Percentiles rank a stretch among this genome's conserved stretches.
These are phyloP conservation scores for Isatis tinctoria DNA, from an alignment of 345 rosid species.

Conservation along the genomic window DNA sequence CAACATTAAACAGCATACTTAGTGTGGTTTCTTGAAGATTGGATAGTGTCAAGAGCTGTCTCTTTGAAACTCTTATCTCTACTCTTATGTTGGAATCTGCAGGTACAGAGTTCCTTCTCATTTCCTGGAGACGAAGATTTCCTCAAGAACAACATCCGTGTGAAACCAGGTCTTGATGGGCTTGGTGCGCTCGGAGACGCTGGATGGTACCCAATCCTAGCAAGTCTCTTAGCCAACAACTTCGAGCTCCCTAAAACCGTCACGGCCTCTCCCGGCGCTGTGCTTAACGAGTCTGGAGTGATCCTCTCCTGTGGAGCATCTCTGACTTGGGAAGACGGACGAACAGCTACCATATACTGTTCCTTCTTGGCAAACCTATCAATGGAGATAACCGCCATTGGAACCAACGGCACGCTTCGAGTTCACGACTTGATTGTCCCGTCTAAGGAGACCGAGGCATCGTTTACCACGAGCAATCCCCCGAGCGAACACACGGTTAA, in stretches of 20 bases:
- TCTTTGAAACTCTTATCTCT: neutral
- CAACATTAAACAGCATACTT: neutral
- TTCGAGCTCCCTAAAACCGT: constrained; percentile 64
- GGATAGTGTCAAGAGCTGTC: neutral
- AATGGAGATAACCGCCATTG: constrained; percentile 67
- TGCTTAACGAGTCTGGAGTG: constrained; percentile 65
- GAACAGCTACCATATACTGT: constrained; percentile 63
- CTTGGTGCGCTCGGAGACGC: constrained; percentile 91
- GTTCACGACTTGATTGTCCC: constrained; percentile 70
- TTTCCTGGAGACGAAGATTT: constrained; percentile 51
- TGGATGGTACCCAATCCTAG: constrained; percentile 78
- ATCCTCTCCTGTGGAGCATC: constrained; percentile 76
- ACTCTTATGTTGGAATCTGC: constrained; percentile 3
- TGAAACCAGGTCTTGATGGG: constrained; percentile 80
- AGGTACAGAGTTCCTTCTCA: constrained; percentile 63
- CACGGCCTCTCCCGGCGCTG: constrained; percentile 47
- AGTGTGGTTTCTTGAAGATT: neutral
- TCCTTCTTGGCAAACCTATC: constrained; percentile 75
- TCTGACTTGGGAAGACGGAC: constrained; percentile 70
- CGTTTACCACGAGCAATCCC: constrained; percentile 35
- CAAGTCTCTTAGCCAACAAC: constrained; percentile 57
- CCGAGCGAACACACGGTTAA: constrained; percentile 56
- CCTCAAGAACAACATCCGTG: constrained; percentile 72
- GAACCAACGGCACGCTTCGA: constrained; percentile 66
- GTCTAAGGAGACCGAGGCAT: constrained; percentile 55